A percentile compares a stretch with the other conserved stretches of the same genome.
Conservation (phyloP, 2,329 filamentous ascomycete species). For the Alternaria longipes region DNA sequence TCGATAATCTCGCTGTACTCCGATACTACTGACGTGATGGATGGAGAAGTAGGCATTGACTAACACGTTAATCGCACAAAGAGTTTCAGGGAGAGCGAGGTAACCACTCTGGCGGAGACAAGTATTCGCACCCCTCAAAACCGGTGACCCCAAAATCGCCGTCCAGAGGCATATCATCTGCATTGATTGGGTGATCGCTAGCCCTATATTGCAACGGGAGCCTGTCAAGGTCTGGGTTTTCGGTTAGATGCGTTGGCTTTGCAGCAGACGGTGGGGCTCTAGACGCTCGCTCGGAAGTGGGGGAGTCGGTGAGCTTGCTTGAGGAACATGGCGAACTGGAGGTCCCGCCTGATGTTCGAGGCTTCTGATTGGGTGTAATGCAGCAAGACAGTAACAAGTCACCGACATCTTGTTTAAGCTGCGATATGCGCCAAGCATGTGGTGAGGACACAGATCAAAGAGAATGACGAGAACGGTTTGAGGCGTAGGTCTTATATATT, state of each 20-base stretch:
- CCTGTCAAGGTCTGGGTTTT: conserved; percentile 32
- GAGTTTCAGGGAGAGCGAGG: conserved; percentile 6
- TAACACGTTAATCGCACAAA: neutral
- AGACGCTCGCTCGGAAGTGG: conserved; percentile 29
- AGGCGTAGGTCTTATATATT: conserved; percentile 26
- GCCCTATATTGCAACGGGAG: conserved; percentile 33
- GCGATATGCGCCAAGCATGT: conserved; percentile 40
- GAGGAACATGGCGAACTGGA: conserved; percentile 23
- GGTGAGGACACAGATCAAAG: conserved; percentile 21
- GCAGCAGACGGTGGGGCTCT: conserved; percentile 36
- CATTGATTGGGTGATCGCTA: conserved; percentile 33
- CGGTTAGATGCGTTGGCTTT: conserved; percentile 48
- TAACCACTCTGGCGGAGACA: neutral
- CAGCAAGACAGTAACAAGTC: conserved; percentile 22
- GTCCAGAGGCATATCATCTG: conserved; percentile 27
- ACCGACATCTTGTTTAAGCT: conserved; percentile 36
- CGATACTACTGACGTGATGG: neutral
- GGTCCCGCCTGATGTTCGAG: conserved; percentile 17
- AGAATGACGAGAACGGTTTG: conserved; percentile 13
- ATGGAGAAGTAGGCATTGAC: neutral
- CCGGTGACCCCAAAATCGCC: conserved; percentile 34
- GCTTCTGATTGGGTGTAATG: conserved; percentile 29
- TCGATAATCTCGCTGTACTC: neutral
- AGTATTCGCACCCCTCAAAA: conserved; percentile 12
- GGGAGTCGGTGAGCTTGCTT: conserved; percentile 45